phyloP scores from a whole-genome alignment of 306 rosid genomes.

The Cicer chorassanicum region DNA sequence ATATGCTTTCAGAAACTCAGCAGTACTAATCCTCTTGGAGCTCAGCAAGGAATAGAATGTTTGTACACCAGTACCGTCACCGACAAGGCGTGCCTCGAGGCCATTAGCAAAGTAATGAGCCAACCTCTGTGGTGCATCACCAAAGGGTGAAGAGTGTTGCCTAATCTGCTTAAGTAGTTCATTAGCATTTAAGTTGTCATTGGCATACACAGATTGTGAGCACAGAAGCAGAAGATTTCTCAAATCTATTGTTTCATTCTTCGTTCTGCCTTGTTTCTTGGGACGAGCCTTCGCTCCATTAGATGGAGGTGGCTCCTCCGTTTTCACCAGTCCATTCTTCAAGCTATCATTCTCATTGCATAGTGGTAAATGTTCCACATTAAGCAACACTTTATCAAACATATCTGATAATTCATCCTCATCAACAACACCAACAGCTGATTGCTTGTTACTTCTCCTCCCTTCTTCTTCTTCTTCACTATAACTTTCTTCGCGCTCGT shows the following conservation, averaged over 20 bases:
- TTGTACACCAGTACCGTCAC: slow-evolving; percentile 57
- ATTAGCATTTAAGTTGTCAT: slow-evolving; percentile 60
- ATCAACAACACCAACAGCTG: slow-evolving; percentile 46
- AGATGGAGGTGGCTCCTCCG: slow-evolving; percentile 22
- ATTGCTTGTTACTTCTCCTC: slow-evolving; percentile 59
- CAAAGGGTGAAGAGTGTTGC: slow-evolving; percentile 66
- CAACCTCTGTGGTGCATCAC: slow-evolving; percentile 69
- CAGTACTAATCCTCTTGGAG: slow-evolving; percentile 52
- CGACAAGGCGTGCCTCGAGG: slow-evolving; percentile 76
- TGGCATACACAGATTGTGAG: slow-evolving; percentile 69
- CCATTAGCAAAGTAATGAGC: slow-evolving; percentile 73
- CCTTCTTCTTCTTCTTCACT: slow-evolving; percentile 47
- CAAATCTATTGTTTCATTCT: slow-evolving; percentile 66
- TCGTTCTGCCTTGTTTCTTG: slow-evolving; percentile 46
- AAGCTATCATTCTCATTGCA: slow-evolving; percentile 20
- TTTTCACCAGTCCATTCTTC: slow-evolving; percentile 29
- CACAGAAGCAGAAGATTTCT: slow-evolving; percentile 64
- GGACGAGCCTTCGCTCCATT: slow-evolving; percentile 45
- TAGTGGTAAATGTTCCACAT: slow-evolving; percentile 34
- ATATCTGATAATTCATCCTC: slow-evolving; percentile 56
- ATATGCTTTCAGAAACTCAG: slow-evolving; percentile 64
- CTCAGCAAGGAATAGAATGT: slow-evolving; percentile 41
- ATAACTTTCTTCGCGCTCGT: slow-evolving; percentile 42
- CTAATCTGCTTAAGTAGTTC: slow-evolving; percentile 71
- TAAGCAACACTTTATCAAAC: slow-evolving; percentile 58